A percentile compares a stretch with the other conserved stretches of the same genome.
Conservation (phyloP, 2,329 filamentous ascomycete species). For the Curvularia hawaiiensis region DNA sequence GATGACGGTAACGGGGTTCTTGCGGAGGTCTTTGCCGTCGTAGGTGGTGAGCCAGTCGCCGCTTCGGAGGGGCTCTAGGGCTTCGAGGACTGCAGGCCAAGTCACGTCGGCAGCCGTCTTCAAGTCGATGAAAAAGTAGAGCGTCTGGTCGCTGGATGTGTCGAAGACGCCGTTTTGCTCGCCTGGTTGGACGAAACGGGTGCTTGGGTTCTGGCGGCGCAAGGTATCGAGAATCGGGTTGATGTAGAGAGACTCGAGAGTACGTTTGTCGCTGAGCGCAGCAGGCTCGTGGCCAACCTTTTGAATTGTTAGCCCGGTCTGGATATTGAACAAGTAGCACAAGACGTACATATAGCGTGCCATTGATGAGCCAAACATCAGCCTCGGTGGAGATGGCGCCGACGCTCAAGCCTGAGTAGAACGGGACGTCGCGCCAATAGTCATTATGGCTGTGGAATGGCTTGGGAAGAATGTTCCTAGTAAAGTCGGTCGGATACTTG, state of each 20-base stretch:
- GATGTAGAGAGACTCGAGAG: constrained; percentile 63
- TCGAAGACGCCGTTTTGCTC: constrained; percentile 68
- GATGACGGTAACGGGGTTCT: constrained; percentile 63
- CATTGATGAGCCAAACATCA: constrained; percentile 65
- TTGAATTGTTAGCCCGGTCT: neutral
- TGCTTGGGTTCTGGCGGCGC: constrained; percentile 60
- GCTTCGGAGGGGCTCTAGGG: constrained; percentile 61
- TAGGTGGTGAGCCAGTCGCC: constrained; percentile 60
- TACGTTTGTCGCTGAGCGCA: constrained; percentile 59
- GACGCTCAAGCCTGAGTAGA: constrained; percentile 59
- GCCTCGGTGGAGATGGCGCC: constrained; percentile 65
- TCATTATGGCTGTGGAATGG: constrained; percentile 64
- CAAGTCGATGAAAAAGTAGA: constrained; percentile 69
- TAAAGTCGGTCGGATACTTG: constrained; percentile 66
- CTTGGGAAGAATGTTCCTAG: constrained; percentile 64
- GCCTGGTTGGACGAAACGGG: constrained; percentile 51
- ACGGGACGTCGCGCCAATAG: constrained; percentile 58
- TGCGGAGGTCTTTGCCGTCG: constrained; percentile 53
- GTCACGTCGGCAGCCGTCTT: constrained; percentile 64
- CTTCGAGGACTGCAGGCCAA: constrained; percentile 61
- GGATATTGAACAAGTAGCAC: neutral
- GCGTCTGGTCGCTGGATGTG: constrained; percentile 60
- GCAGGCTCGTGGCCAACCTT: constrained; percentile 63
- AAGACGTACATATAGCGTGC: constrained; percentile 57
- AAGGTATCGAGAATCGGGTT: constrained; percentile 63